Evolutionary conservation across 768 basidiomycete genomes (phyloP), one percentile per base, ranked within the genome.

Genomic region (Amanita thiersii): DNA sequence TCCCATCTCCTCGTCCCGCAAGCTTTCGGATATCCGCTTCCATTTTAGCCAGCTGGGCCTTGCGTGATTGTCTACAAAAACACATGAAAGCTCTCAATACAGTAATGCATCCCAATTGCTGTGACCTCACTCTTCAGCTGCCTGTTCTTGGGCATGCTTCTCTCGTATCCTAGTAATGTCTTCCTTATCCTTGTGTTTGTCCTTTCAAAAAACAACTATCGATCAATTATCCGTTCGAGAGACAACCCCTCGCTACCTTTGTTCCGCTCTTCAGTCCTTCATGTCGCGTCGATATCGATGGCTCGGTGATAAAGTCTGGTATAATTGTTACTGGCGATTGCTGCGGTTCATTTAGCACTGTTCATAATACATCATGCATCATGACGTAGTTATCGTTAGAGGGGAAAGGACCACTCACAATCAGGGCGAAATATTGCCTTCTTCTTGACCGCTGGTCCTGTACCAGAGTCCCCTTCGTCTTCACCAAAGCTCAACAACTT

Each of bases 401-500:
- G 25, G 8, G 21, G 21, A 20, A 21, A 4, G 6, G 39, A 37
- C 19, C 5, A 69, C 89, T 43, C 53, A 93, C 91, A 57, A 64
- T 96, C 92, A 25, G 87, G 86, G 19, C 93, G 68, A 17, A 72
- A 80, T 19, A 94, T 86, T 0, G 80, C 70, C 57, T 88, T 92
- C 70, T 90, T 91, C 62, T 81, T 81, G 49, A 77, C 68, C 1
- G 56, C 55, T 0, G 68, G 59, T 9, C 64, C 73, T 5, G 77
- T 80, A 19, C 74, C 81, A 24, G 53, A 78, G n/a, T 60, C 77
- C 24, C 75, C 83, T 34, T 77, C 83, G 5, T 77, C 84, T 6
- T 68, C 84, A 11, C 79, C 89, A 57, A 99, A 99, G 38, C 90
- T 94, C 41, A 98, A 60, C 7, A 99, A 62, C 43, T 84, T 86